phyloP scores from a whole-genome alignment of 257 asterid species.

The Thymus mandschuricus region DNA sequence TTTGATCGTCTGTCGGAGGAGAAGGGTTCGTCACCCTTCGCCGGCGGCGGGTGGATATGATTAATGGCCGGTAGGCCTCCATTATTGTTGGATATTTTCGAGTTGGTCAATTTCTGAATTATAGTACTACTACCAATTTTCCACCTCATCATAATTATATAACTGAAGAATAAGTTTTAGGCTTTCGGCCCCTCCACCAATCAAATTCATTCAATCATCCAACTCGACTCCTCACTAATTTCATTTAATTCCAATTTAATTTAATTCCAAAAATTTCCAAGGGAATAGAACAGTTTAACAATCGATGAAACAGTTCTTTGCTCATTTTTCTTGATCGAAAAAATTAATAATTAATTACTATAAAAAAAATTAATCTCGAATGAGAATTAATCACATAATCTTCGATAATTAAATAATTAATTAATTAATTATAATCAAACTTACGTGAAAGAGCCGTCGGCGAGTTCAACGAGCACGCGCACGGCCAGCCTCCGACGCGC shows the following conservation, averaged over 20 bases:
- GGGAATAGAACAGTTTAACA: not conserved
- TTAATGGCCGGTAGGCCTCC: constrained; percentile 57
- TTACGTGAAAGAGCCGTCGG: constrained; percentile 82
- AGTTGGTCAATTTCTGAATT: constrained; percentile 27
- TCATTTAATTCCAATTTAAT: constrained; percentile 11
- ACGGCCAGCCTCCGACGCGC: constrained; percentile 66
- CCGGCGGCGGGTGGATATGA: not conserved
- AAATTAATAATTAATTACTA: not conserved
- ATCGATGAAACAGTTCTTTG: constrained; percentile 31
- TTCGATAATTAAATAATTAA: not conserved
- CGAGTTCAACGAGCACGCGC: constrained; percentile 61
- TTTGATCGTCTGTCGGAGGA: not conserved
- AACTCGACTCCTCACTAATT: constrained; percentile 31
- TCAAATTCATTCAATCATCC: constrained; percentile 34
- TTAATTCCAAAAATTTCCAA: not conserved
- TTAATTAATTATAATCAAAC: constrained; percentile 24
- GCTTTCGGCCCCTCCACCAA: constrained; percentile 1
- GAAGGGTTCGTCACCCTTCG: not conserved
- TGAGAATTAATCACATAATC: not conserved
- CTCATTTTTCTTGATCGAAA: constrained; percentile 19
- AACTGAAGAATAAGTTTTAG: not conserved
- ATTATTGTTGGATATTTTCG: constrained; percentile 27
- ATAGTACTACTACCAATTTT: not conserved
- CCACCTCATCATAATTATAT: constrained; percentile 17
- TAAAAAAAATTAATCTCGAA: constrained; percentile 13